Percentiles rank a stretch among this genome's conserved stretches.
Conservation (phyloP, 495 filamentous ascomycete species). For the Tuber brumale region DNA sequence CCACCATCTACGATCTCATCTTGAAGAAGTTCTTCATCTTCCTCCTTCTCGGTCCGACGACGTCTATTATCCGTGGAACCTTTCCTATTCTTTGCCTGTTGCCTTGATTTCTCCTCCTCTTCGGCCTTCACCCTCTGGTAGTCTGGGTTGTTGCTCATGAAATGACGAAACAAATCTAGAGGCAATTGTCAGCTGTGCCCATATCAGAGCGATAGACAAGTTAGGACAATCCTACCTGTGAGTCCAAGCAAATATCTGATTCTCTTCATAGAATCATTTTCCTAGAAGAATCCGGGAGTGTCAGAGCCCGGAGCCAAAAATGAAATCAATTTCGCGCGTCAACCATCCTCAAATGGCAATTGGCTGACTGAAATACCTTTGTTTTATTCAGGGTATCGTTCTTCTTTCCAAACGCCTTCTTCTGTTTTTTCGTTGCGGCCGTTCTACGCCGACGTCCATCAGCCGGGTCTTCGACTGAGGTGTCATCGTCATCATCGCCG, state of each 20-base stretch:
- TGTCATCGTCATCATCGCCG: conserved; percentile 37
- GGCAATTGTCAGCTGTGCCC: conserved; percentile 15
- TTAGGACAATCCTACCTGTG: conserved; percentile 47
- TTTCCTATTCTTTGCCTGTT: conserved; percentile 65
- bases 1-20: conserved; percentile 83
- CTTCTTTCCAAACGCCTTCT: conserved; percentile 90
- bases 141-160: conserved; percentile 91
- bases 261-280: conserved; percentile 89
- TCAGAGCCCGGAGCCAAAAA: conserved; percentile 26
- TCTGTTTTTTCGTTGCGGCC: conserved; percentile 76
- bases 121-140: conserved; percentile 87
- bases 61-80: conserved; percentile 74
- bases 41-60: conserved; percentile 90
- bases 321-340: conserved; percentile 20
- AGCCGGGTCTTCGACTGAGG: conserved; percentile 35
- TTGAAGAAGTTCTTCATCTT: conserved; percentile 88
- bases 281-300: conserved; percentile 49
- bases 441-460: conserved; percentile 82
- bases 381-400: conserved; percentile 81
- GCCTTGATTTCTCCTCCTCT: conserved; percentile 67
- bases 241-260: conserved; percentile 94
- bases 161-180: conserved; percentile 88
- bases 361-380: conserved; percentile 56
- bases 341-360: conserved; percentile 8
- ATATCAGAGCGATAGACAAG: not conserved